These are phyloP conservation scores for Trametes cinnabarina DNA, from an alignment of 768 basidiomycete genomes.

Conservation along the genomic window DNA sequence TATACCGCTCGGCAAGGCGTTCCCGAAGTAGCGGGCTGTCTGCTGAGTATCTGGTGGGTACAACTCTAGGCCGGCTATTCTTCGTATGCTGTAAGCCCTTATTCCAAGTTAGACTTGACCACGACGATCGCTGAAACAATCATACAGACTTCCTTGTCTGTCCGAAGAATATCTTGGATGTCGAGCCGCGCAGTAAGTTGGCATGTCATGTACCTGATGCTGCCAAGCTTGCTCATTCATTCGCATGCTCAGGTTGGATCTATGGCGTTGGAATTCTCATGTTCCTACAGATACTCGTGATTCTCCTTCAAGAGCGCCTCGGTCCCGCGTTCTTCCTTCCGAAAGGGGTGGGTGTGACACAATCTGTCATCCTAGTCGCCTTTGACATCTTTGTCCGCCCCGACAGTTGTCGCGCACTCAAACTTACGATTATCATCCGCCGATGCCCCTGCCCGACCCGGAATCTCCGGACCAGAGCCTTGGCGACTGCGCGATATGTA, in stretches of 20 bases:
- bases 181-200: constrained; percentile 66
- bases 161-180: constrained; percentile 83
- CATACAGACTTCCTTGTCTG: constrained; percentile 74
- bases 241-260: constrained; percentile 54
- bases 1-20: constrained; percentile 69
- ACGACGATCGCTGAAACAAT: background rate
- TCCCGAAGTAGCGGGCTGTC: constrained; percentile 69
- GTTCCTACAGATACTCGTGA: constrained; percentile 54
- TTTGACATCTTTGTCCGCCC: background rate
- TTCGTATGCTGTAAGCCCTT: constrained; percentile 76
- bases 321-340: constrained; percentile 87
- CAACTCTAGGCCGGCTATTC: constrained; percentile 66
- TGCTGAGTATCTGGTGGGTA: constrained; percentile 73
- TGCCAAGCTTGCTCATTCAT: background rate
- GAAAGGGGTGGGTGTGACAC: constrained; percentile 45
- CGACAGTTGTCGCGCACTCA: constrained; percentile 57
- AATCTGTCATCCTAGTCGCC: constrained; percentile 1
- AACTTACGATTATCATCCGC: constrained; percentile 84
- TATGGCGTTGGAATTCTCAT: constrained; percentile 59
- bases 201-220: background rate
- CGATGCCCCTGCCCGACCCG: constrained; percentile 64
- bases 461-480: constrained; percentile 75
- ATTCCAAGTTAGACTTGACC: too few species aligned
- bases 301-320: constrained; percentile 71
- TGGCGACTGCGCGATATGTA: constrained; percentile 91